These are phyloP conservation scores for Cystobasidium slooffiae DNA, from an alignment of 1,284 basidiomycete genomes.

Conservation along the genomic window DNA sequence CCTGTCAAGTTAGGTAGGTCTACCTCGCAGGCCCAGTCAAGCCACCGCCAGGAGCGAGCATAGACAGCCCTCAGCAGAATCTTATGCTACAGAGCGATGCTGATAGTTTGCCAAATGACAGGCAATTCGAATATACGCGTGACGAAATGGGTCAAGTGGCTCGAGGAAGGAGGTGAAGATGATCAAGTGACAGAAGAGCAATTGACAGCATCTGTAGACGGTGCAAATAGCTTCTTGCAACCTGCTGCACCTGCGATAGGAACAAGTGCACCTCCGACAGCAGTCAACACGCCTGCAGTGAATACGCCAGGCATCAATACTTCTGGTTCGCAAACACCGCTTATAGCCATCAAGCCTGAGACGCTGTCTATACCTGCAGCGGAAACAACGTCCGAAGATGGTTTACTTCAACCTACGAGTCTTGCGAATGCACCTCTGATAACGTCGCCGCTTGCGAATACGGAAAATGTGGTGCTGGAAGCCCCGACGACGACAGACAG, in stretches of 20 bases:
- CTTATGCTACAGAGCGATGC: not conserved
- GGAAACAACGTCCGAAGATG: not conserved
- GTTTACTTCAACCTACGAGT: not conserved
- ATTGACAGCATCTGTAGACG: constrained; percentile 34
- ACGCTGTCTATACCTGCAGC: not conserved
- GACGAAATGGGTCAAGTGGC: constrained; percentile 44
- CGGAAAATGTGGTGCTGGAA: not conserved
- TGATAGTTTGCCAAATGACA: not conserved
- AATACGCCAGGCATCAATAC: constrained; percentile 19
- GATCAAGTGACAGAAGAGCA: constrained; percentile 43
- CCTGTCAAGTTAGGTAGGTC: constrained; percentile 34
- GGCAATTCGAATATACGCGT: constrained; percentile 40
- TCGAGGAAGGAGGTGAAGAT: constrained; percentile 26
- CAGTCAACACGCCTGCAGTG: constrained; percentile 11
- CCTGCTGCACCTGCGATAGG: constrained; percentile 10
- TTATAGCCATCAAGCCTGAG: constrained; percentile 10
- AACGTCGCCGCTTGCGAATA: not conserved
- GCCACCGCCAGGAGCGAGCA: not conserved
- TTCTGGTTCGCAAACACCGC: constrained; percentile 15
- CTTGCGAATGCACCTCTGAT: not conserved
- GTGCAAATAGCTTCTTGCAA: constrained; percentile 34
- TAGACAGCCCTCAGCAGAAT: not conserved
- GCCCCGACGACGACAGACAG: not conserved
- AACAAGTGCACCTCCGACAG: constrained; percentile 1
- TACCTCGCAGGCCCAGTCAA: not conserved